Evolutionary conservation across 805 yeast species (phyloP).

Genomic region (Saturnispora sekii): DNA sequence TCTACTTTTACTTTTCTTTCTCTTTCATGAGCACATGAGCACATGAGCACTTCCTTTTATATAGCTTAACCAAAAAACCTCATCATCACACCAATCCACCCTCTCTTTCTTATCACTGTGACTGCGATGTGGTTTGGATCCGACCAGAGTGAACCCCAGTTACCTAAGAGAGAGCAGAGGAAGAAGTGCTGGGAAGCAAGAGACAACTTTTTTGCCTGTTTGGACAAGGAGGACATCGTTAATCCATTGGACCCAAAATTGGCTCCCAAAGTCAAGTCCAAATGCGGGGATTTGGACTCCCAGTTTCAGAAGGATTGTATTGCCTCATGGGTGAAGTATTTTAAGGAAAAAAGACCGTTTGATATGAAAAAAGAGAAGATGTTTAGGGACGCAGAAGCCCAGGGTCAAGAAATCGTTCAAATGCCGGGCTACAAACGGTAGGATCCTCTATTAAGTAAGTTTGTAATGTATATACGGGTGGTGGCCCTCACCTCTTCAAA

Average conservation of each 20-base stretch:
- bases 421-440: conserved; percentile 21
- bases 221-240: conserved; percentile 55
- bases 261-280: conserved; percentile 30
- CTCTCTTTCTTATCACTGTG: not conserved
- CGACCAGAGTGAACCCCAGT: conserved; percentile 23
- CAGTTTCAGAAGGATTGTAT: conserved; percentile 70
- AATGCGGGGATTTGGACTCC: conserved; percentile 50
- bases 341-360: conserved; percentile 79
- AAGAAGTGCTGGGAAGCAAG: conserved; percentile 85
- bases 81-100: not conserved
- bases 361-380: conserved; percentile 63
- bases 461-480: not conserved
- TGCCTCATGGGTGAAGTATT: conserved; percentile 79
- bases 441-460: not conserved
- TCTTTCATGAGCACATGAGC: not conserved
- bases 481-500: conserved; percentile 50
- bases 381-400: conserved; percentile 59
- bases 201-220: conserved; percentile 66
- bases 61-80: not conserved
- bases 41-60: not conserved
- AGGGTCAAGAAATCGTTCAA: conserved; percentile 39
- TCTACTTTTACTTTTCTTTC: not conserved
- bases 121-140: conserved; percentile 4
- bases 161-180: conserved; percentile 55
- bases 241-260: conserved; percentile 54